These are phyloP conservation scores for Orbilia javanica DNA, from an alignment of 2,329 filamentous ascomycete genomes.

Conservation along the genomic window DNA sequence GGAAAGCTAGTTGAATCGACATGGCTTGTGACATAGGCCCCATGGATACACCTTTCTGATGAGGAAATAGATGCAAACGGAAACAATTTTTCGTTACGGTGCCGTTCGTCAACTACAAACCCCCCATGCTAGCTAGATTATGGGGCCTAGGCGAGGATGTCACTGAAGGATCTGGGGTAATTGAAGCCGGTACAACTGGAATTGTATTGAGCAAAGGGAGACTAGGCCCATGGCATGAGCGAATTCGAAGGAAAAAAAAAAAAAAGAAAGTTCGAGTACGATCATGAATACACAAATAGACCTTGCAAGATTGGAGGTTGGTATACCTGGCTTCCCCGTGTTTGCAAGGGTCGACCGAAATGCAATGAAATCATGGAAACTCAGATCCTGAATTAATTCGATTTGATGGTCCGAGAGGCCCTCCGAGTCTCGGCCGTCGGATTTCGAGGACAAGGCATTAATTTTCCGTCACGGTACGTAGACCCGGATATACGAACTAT, in stretches of 20 bases:
- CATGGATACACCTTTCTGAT: slow-evolving; percentile 49
- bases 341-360: slow-evolving; percentile 15
- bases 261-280: slow-evolving; percentile 10
- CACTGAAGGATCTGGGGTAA: slow-evolving; percentile 33
- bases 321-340: slow-evolving; percentile 21
- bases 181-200: slow-evolving; percentile 10
- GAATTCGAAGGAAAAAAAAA: no score
- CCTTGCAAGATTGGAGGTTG: slow-evolving; percentile 21
- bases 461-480: slow-evolving; percentile 18
- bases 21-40: slow-evolving; percentile 43
- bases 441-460: background rate
- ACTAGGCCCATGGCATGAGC: slow-evolving; percentile 6
- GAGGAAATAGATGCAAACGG: slow-evolving; percentile 45
- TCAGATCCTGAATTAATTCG: background rate
- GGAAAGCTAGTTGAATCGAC: slow-evolving; percentile 22
- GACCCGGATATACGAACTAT: background rate
- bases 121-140: slow-evolving; percentile 1
- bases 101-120: background rate
- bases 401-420: slow-evolving; percentile 19
- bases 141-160: slow-evolving; percentile 36
- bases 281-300: slow-evolving; percentile 16
- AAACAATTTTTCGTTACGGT: slow-evolving; percentile 43
- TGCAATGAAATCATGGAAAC: slow-evolving; percentile 27
- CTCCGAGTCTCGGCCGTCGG: slow-evolving; percentile 39
- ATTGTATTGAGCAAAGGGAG: slow-evolving; percentile 4